Percentiles rank a stretch among this genome's conserved stretches.
phyloP scores from a whole-genome alignment of 2,329 filamentous ascomycete species.

The Aspergillus phoenicis region DNA sequence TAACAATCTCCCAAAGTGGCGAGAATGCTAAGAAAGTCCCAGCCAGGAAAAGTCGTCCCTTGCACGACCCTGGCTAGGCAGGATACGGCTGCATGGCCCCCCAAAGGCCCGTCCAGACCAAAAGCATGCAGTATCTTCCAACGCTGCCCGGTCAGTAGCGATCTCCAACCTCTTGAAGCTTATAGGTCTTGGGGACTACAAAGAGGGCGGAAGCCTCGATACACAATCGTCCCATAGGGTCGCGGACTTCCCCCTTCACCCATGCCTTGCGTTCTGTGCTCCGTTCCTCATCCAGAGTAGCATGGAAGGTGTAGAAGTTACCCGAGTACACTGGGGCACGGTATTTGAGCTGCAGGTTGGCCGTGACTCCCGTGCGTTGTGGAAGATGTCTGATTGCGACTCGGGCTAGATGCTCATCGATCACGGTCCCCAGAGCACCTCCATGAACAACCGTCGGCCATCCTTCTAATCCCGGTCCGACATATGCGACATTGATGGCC shows the following conservation, averaged over 20 bases:
- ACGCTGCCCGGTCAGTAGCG: constrained; percentile 34
- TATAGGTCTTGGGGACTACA: constrained; percentile 58
- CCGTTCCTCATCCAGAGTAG: constrained; percentile 45
- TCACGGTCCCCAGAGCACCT: constrained; percentile 66
- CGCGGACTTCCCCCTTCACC: constrained; percentile 38
- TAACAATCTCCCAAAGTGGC: neutral
- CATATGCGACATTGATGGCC: constrained; percentile 65
- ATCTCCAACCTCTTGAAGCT: constrained; percentile 44
- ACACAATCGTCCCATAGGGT: constrained; percentile 55
- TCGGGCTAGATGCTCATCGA: constrained; percentile 71
- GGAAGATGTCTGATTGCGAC: constrained; percentile 57
- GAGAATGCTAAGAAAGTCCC: neutral
- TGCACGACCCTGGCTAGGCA: neutral
- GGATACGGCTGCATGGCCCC: neutral
- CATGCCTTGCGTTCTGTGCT: constrained; percentile 44
- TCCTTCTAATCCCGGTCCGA: constrained; percentile 66
- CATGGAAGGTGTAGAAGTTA: constrained; percentile 64
- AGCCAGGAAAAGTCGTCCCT: neutral
- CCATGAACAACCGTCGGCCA: constrained; percentile 75
- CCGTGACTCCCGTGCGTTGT: constrained; percentile 56
- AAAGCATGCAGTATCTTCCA: neutral
- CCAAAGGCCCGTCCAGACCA: neutral
- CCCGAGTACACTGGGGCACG: constrained; percentile 61
- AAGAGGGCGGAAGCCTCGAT: constrained; percentile 63
- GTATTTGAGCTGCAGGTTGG: constrained; percentile 64